A percentile compares a stretch with the other conserved stretches of the same genome.
Conservation (phyloP, 768 basidiomycete genomes). For the Pleurotus giganteus region DNA sequence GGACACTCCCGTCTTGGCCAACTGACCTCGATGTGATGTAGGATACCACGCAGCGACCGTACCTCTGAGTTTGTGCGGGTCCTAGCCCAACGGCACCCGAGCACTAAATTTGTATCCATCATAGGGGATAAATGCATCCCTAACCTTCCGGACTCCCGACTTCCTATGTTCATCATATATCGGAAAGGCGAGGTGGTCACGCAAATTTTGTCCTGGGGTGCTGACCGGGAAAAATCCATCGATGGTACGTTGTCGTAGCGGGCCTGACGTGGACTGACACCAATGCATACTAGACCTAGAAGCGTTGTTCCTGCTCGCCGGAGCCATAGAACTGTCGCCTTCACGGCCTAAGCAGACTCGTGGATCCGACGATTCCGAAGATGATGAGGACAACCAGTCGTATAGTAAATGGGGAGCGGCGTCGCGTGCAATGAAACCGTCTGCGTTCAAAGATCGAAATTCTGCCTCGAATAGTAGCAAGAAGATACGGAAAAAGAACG, state of each 20-base stretch:
- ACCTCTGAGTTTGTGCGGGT: conserved; percentile 65
- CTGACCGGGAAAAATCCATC: conserved; percentile 68
- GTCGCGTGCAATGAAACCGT: conserved; percentile 4
- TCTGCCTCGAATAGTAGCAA: not conserved
- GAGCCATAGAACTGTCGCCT: not conserved
- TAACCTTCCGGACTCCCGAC: conserved; percentile 87
- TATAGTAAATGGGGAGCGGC: conserved; percentile 5
- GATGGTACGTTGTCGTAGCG: conserved; percentile 54
- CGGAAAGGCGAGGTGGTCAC: conserved; percentile 87
- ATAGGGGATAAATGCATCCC: conserved; percentile 93
- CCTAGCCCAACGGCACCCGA: conserved; percentile 81
- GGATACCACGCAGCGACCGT: conserved; percentile 79
- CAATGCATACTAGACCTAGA: not conserved
- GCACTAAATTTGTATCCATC: conserved; percentile 95
- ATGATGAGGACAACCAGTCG: conserved; percentile 1
- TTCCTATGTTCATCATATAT: conserved; percentile 93
- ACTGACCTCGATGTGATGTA: conserved; percentile 24
- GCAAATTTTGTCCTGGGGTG: conserved; percentile 84
- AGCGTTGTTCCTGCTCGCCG: not conserved
- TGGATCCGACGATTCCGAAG: not conserved
- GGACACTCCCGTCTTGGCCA: not conserved
- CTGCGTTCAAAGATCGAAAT: not conserved
- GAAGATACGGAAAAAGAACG: conserved; percentile 4
- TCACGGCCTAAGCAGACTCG: not conserved
- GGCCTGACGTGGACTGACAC: not conserved